These are phyloP conservation scores for Penicillium sclerotigenum DNA, from an alignment of 2,329 filamentous ascomycete genomes.

Conservation along the genomic window DNA sequence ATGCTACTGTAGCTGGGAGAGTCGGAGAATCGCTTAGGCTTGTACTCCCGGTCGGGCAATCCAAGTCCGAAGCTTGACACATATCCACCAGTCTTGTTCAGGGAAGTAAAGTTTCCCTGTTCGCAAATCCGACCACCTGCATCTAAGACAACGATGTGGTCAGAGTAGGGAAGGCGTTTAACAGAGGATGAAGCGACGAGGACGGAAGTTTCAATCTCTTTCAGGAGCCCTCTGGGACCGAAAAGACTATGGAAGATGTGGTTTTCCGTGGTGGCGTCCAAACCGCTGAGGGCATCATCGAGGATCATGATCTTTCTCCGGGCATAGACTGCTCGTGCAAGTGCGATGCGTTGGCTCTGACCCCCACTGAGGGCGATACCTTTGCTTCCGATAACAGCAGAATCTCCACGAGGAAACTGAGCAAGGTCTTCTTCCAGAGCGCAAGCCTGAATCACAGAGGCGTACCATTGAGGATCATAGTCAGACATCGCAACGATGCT, in stretches of 20 bases:
- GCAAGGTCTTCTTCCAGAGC: slow-evolving; percentile 40
- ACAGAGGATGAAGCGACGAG: slow-evolving; percentile 41
- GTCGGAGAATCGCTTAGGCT: slow-evolving; percentile 20
- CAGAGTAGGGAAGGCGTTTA: slow-evolving; percentile 42
- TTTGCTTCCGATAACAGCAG: slow-evolving; percentile 51
- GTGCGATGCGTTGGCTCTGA: slow-evolving; percentile 52
- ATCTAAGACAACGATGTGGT: slow-evolving; percentile 43
- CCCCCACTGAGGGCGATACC: slow-evolving; percentile 53
- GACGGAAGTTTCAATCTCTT: slow-evolving; percentile 39
- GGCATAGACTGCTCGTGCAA: slow-evolving; percentile 54
- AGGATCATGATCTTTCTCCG: slow-evolving; percentile 49
- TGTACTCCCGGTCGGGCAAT: slow-evolving; percentile 32
- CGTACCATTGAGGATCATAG: slow-evolving; percentile 40
- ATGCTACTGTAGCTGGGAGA: slow-evolving; percentile 19
- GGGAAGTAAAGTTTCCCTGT: slow-evolving; percentile 40
- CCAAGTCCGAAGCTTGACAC: slow-evolving; percentile 40
- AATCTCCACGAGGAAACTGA: slow-evolving; percentile 41
- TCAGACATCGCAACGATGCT: slow-evolving; percentile 40
- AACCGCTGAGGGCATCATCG: slow-evolving; percentile 52
- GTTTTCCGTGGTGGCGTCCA: slow-evolving; percentile 51
- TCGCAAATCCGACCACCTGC: slow-evolving; percentile 40
- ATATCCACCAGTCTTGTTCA: slow-evolving; percentile 40
- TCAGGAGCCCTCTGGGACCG: slow-evolving; percentile 46
- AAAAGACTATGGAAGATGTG: slow-evolving; percentile 49
- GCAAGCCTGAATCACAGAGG: slow-evolving; percentile 36